Conservation (phyloP, 495 filamentous ascomycete species). For the Rusavskia elegans region DNA sequence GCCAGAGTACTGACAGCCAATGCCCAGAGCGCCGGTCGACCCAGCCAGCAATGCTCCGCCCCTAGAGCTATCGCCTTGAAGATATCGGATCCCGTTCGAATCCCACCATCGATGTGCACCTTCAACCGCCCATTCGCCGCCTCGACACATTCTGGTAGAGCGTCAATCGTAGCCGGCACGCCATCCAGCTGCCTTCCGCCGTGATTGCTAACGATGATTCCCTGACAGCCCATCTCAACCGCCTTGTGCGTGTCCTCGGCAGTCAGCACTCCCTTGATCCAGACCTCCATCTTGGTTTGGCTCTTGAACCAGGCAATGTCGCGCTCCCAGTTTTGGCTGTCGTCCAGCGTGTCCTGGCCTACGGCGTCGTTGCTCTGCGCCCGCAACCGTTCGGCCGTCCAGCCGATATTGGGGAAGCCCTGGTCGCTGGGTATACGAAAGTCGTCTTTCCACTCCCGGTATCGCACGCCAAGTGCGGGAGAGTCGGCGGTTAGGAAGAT, state of each 20-base stretch:
- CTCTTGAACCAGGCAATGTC: conserved; percentile 20
- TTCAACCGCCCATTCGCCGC: conserved; percentile 21
- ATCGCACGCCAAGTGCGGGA: background rate
- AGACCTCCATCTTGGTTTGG: conserved; percentile 23
- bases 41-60: conserved; percentile 23
- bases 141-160: conserved; percentile 24
- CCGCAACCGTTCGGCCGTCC: background rate
- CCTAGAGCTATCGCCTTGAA: conserved; percentile 30
- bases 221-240: conserved; percentile 18
- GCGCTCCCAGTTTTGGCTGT: conserved; percentile 19
- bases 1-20: conserved; percentile 20
- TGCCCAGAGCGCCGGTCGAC: conserved; percentile 25
- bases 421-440: conserved; percentile 23
- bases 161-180: conserved; percentile 28
- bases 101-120: conserved; percentile 24
- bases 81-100: conserved; percentile 24
- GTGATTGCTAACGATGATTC: conserved; percentile 25
- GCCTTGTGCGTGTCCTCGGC: conserved; percentile 22
- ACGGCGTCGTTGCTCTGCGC: background rate
- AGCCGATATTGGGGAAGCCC: conserved; percentile 16
- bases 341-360: conserved; percentile 13
- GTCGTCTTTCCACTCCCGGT: background rate
- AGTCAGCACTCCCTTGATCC: conserved; percentile 24
- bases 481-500: background rate
- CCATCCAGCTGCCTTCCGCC: conserved; percentile 29